These are phyloP conservation scores for Afroboletus lepidellus DNA, from an alignment of 1,284 basidiomycete genomes.

Conservation along the genomic window DNA sequence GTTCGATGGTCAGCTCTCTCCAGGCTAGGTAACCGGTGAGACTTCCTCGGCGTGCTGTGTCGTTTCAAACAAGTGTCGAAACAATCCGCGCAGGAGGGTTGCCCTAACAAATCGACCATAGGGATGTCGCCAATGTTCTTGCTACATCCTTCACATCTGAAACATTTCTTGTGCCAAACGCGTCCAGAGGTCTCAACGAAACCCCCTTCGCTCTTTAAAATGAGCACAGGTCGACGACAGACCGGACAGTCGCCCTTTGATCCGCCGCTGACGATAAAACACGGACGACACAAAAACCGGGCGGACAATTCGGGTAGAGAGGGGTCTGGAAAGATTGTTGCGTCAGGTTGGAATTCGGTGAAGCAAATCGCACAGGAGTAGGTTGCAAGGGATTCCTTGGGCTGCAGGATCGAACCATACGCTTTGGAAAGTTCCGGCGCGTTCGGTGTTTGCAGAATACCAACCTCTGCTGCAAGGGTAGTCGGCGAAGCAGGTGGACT, in stretches of 20 bases:
- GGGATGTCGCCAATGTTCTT: conserved; percentile 70
- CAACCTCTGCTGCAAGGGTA: conserved; percentile 39
- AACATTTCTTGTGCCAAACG: conserved; percentile 79
- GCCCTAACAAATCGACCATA: conserved; percentile 77
- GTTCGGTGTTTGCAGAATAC: conserved; percentile 61
- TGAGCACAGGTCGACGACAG: conserved; percentile 67
- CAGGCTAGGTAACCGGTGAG: conserved; percentile 28
- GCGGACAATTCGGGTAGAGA: conserved; percentile 38
- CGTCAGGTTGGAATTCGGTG: conserved; percentile 67
- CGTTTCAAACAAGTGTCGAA: conserved; percentile 70
- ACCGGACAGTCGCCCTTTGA: conserved; percentile 68
- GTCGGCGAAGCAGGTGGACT: conserved; percentile 38
- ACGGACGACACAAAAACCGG: conserved; percentile 69
- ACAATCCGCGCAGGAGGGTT: conserved; percentile 72
- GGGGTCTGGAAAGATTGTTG: conserved; percentile 80
- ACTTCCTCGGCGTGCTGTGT: conserved; percentile 45
- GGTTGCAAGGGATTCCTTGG: conserved; percentile 64
- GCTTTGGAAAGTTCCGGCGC: conserved; percentile 71
- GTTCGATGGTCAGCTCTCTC: conserved; percentile 35
- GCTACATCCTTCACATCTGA: conserved; percentile 67
- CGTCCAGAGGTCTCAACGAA: conserved; percentile 67
- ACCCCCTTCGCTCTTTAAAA: conserved; percentile 70
- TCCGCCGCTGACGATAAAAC: conserved; percentile 68
- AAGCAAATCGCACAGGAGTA: conserved; percentile 69
- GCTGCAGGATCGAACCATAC: conserved; percentile 77